Base-by-base conservation (phyloP, 2,329 filamentous ascomycete genomes). In the Cyphellophora attinorum region DNA sequence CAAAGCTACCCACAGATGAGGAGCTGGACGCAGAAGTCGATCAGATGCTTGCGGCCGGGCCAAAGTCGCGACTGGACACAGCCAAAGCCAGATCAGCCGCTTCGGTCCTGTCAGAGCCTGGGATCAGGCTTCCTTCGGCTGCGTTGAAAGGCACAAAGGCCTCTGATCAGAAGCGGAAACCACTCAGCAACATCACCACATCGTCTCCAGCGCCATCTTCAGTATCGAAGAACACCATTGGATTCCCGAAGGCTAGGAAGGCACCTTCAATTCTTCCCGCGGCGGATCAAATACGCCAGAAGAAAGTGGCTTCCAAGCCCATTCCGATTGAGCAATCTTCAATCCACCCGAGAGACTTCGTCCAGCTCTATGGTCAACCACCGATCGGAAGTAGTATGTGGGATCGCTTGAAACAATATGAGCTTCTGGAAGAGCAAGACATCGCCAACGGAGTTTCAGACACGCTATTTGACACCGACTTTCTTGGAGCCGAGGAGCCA, bases 221-320 rank as follows among this genome's bases (percentile, higher is more conserved):
- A 66, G 77, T 76, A 5, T 93, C 86, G 2, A 76, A 79, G 43
- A 88, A 76, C 36, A 94, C 86, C 0, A 70, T 94, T 27, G 88
- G 88, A 11, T 94, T 93, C 54, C 83, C 74, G 37, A 85, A 81
- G 55, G 86, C 88, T 19, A 74, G 84, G 19, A 62, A 64, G 8
- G 62, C 68, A 3, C 66, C 66, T 13, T 56, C 57, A 5, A 55
- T 54, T 16, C 44, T 67, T 4, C 51, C 47, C 3, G 39, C 31
- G 28, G 33, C 33, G 14, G 27, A 14, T 27, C 35, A 33, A 23
- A 13, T 11, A 5, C 33, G 39, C 38, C 29, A 35, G 31, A 27
- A 28, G 13, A 25, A 53, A 48, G 12, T 47, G 58, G 31, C 55
- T 55, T 11, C 51, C 51, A 19, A 49, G 47, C 17, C 42, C 56